A percentile compares a stretch with the other conserved stretches of the same genome.
These are phyloP conservation scores for Epichloe brachyelytri DNA, from an alignment of 2,329 filamentous ascomycete species.

Conservation along the genomic window DNA sequence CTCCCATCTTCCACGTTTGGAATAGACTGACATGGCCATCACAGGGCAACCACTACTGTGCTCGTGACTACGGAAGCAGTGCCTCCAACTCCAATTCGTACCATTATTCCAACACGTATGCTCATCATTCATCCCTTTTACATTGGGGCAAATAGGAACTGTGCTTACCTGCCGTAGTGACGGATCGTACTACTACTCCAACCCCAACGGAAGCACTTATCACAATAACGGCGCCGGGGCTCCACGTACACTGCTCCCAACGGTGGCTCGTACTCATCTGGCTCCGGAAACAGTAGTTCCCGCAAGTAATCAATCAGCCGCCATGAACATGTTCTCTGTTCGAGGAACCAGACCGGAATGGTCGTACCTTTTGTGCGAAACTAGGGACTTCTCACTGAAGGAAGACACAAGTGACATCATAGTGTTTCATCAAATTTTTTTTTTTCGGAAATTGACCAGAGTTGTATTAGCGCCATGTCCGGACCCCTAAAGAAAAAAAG, in stretches of 20 bases:
- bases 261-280: background rate
- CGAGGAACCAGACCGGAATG: too few relatives aligned
- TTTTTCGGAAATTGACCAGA: background rate
- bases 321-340: background rate
- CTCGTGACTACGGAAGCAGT: constrained; percentile 46
- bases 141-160: too few relatives aligned
- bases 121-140: too few relatives aligned
- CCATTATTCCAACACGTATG: constrained; percentile 53
- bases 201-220: constrained; percentile 56
- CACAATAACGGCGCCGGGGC: constrained; percentile 46
- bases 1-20: too few relatives aligned
- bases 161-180: constrained; percentile 24
- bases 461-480: background rate
- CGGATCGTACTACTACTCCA: constrained; percentile 63
- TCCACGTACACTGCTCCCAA: constrained; percentile 47
- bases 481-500: too few relatives aligned
- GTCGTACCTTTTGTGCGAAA: background rate
- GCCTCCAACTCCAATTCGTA: constrained; percentile 46
- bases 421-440: background rate
- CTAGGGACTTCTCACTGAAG: background rate
- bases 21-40: background rate
- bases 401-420: background rate
- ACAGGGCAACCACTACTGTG: constrained; percentile 56
- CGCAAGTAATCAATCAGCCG: constrained; percentile 2
- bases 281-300: background rate